Percentiles rank a stretch among this genome's conserved stretches.
phyloP scores from a whole-genome alignment of 495 filamentous ascomycete species.

The Podospora bellae-mahoneyi region DNA sequence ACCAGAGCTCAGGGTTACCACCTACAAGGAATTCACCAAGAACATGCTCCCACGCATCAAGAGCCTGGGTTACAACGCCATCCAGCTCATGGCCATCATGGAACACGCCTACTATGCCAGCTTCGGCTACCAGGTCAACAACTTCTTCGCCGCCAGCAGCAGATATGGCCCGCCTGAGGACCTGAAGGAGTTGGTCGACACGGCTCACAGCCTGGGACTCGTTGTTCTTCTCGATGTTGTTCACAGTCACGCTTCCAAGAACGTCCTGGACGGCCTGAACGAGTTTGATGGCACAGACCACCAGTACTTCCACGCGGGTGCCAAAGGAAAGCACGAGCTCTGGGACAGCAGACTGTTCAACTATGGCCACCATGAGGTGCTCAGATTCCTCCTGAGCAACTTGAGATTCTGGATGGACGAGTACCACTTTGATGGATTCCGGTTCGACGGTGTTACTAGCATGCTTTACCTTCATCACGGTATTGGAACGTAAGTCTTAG shows the following conservation, averaged over 20 bases:
- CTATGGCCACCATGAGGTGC: constrained; percentile 90
- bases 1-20: constrained; percentile 79
- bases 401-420: constrained; percentile 99
- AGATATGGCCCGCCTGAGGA: constrained; percentile 93
- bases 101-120: constrained; percentile 99
- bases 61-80: constrained; percentile 89
- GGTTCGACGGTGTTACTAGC: constrained; percentile 96
- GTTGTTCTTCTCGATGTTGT: constrained; percentile 94
- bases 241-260: constrained; percentile 97
- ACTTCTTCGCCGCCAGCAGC: constrained; percentile 96
- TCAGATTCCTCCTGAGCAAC: constrained; percentile 92
- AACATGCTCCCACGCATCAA: constrained; percentile 90
- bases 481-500: constrained; percentile 82
- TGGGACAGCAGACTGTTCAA: constrained; percentile 98
- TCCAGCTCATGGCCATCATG: constrained; percentile 98
- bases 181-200: constrained; percentile 93
- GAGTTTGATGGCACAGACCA: constrained; percentile 93
- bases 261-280: constrained; percentile 89
- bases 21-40: constrained; percentile 95
- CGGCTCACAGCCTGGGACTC: constrained; percentile 85
- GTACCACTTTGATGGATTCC: constrained; percentile 92
- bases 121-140: constrained; percentile 98
- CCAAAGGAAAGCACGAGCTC: constrained; percentile 77
- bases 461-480: constrained; percentile 97
- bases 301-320: constrained; percentile 88